Conservation (phyloP, 2,329 filamentous ascomycete species). For the Phaeoacremonium minimum region DNA sequence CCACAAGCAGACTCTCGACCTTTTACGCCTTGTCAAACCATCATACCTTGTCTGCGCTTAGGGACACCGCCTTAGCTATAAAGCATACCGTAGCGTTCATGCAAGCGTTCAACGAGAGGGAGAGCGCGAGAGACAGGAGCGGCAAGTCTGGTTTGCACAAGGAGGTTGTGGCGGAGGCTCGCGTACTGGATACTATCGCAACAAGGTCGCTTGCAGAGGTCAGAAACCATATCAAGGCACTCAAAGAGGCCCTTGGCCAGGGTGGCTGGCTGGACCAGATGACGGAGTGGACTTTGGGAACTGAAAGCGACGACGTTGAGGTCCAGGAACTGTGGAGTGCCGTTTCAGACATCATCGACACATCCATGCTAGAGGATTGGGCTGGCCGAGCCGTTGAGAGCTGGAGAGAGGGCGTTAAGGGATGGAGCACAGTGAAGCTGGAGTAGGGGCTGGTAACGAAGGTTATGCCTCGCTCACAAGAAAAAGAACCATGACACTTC, state of each 20-base stretch:
- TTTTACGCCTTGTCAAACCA: conserved; percentile 24
- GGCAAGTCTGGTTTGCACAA: conserved; percentile 24
- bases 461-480: too few relatives aligned
- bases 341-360: conserved; percentile 20
- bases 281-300: conserved; percentile 23
- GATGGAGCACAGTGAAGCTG: conserved; percentile 28
- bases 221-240: conserved; percentile 23
- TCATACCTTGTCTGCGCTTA: conserved; percentile 29
- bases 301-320: conserved; percentile 9
- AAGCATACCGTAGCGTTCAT: conserved; percentile 25
- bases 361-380: conserved; percentile 26
- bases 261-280: conserved; percentile 32
- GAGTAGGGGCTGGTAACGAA: too few relatives aligned
- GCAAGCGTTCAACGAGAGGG: conserved; percentile 21
- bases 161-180: conserved; percentile 25
- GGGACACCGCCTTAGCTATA: conserved; percentile 27
- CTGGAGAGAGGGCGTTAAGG: conserved; percentile 31
- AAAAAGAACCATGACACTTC: too few relatives aligned
- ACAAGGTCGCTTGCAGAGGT: conserved; percentile 17
- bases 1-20: too few relatives aligned
- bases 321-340: conserved; percentile 14
- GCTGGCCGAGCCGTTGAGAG: conserved; percentile 25
- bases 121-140: conserved; percentile 24
- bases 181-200: conserved; percentile 19
- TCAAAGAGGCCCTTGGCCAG: conserved; percentile 22